Evolutionary conservation across 768 basidiomycete genomes (phyloP), one percentile per base, ranked within the genome.

Genomic region (Rhizopogon rudus): DNA sequence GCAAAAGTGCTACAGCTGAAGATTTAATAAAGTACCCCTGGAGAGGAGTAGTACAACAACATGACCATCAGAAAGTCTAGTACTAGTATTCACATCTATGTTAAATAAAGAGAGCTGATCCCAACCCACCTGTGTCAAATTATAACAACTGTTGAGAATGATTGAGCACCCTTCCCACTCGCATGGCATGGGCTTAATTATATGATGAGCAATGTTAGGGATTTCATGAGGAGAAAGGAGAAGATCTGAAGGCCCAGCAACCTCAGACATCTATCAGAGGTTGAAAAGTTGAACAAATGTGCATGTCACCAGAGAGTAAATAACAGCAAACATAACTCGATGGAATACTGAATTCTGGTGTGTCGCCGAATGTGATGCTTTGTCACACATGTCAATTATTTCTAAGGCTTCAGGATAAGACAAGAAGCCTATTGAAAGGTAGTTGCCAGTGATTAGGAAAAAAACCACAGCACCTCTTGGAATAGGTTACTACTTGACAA

Each of bases 121-220:
- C 20, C 46, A 44, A 65, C 44, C 69, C 39, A 69, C 68, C 68
- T 70, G 70, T 49, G 57, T 54, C 45, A 69, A 55, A 57, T 59
- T 60, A 20, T 65, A 20, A 60, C 66, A 70, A 46, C 68, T 63
- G 46, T 69, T 69, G 20, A 69, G 61, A 51, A 45, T 53, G n/a
- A 60, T 46, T 28, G 55, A 37, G 49, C 68, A 69, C 12, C 46
- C 60, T 17, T 63, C 63, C 68, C 68, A 69, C 9, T 69, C 68
- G 58, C 68, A 69, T 6, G 55, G 66, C 40, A 65, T 58, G 42
- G 52, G 37, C n/a, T 63, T 65, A 2, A 70, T 63, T 31, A 60
- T 58, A 60, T 40, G 41, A 28, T 55, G 63, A 58, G 68, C 64
- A 52, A 71, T 25, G 5, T 59, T 20, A 40, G 60, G 14, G 28